Percentiles rank a stretch among this genome's conserved stretches.
These are phyloP conservation scores for Arctium lappa DNA, from an alignment of 129 eudicot genomes.

Conservation along the genomic window DNA sequence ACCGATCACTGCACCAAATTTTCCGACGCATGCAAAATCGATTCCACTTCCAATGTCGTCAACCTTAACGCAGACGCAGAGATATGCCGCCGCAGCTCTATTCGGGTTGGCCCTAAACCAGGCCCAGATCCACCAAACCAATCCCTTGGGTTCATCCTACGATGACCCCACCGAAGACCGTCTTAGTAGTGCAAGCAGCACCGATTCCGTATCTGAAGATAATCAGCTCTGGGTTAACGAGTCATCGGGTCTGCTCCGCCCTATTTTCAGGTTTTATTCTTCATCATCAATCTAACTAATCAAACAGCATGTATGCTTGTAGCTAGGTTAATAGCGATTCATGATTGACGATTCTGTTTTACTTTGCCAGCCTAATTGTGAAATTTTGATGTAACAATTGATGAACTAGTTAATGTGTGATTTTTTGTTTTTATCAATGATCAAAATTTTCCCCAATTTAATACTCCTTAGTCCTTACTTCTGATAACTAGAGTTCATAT, in stretches of 20 bases:
- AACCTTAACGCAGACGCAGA: conserved; percentile 61
- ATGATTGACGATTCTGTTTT: neutral
- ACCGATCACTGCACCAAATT: conserved; percentile 11
- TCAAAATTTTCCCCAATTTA: neutral
- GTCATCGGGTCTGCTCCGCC: conserved; percentile 71
- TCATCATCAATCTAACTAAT: neutral
- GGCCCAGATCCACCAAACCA: conserved; percentile 79
- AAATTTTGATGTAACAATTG: neutral
- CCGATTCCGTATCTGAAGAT: conserved; percentile 69
- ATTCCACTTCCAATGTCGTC: conserved; percentile 27
- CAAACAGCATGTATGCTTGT: neutral
- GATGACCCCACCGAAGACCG: conserved; percentile 34
- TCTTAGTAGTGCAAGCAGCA: conserved; percentile 37
- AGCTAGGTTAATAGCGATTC: neutral
- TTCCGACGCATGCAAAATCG: conserved; percentile 8
- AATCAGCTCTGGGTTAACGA: conserved; percentile 77
- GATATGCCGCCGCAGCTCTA: conserved; percentile 85
- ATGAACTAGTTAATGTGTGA: conserved; percentile 4
- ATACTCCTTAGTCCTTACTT: neutral
- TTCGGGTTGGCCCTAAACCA: conserved; percentile 82
- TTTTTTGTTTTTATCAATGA: neutral
- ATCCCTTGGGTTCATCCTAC: conserved; percentile 46
- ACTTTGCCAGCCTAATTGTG: neutral
- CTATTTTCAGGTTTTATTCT: conserved; percentile 60
- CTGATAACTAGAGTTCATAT: neutral